These are phyloP conservation scores for Penicillium sumatraense DNA, from an alignment of 2,329 filamentous ascomycete species.

Conservation along the genomic window DNA sequence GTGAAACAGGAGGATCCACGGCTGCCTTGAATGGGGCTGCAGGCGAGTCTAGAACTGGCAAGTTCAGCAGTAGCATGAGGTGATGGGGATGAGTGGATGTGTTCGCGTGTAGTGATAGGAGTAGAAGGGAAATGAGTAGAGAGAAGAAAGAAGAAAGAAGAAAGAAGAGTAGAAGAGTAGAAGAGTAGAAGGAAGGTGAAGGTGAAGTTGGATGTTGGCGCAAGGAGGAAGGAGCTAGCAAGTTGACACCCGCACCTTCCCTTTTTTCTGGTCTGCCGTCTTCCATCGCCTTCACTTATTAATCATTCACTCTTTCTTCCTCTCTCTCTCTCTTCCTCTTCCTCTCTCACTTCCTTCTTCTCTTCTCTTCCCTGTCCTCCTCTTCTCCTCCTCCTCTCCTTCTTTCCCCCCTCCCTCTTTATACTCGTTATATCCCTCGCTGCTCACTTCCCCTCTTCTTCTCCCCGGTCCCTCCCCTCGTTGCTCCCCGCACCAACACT, in stretches of 20 bases:
- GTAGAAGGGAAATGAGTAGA: not conserved
- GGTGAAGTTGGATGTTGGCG: not conserved
- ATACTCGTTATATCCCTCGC: not conserved
- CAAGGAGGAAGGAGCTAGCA: not conserved
- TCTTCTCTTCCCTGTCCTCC: not conserved
- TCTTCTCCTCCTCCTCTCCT: not conserved
- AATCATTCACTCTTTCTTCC: not conserved
- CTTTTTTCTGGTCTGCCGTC: not conserved
- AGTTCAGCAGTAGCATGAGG: not conserved
- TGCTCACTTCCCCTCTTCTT: not conserved
- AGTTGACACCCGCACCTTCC: not conserved
- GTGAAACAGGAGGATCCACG: conserved; percentile 2
- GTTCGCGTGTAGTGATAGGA: not conserved
- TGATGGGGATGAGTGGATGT: not conserved
- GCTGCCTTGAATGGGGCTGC: not conserved
- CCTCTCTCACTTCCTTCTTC: not conserved
- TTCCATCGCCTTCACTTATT: not conserved
- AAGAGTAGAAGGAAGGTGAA: not conserved
- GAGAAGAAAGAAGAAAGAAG: not conserved
- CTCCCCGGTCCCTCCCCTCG: not conserved
- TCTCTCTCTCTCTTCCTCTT: not conserved
- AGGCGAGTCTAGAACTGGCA: conserved; percentile 2
- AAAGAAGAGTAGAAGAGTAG: not conserved
- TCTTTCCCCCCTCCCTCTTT: not conserved
- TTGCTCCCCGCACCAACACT: not conserved